phyloP scores from a whole-genome alignment of 768 basidiomycete species.

The Pleurotus djamor region DNA sequence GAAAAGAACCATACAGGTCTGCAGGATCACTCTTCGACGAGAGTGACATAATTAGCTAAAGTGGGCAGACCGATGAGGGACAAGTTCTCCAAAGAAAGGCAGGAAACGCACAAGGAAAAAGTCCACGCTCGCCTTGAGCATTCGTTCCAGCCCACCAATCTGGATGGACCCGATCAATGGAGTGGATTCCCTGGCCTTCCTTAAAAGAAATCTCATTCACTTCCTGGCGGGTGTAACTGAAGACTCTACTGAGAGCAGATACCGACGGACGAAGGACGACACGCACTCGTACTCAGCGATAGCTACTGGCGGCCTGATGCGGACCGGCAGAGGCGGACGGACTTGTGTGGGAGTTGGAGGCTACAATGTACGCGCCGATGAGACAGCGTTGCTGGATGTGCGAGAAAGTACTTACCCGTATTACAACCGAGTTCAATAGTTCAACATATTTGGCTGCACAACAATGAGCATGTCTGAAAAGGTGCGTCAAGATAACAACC shows the following conservation, averaged over 20 bases:
- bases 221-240: neutral
- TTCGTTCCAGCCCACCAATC: constrained; percentile 1
- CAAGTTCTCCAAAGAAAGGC: neutral
- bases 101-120: neutral
- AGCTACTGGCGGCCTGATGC: neutral
- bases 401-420: too few species aligned
- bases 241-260: neutral
- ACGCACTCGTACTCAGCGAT: neutral
- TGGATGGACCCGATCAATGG: neutral
- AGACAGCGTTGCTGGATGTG: too few species aligned
- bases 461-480: neutral
- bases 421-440: too few species aligned
- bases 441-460: too few species aligned
- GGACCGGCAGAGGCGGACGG: neutral
- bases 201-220: neutral
- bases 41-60: neutral
- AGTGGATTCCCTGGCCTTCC: neutral
- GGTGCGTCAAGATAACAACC: neutral
- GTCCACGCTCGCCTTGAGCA: neutral
- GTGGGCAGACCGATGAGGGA: neutral
- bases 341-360: neutral
- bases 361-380: neutral
- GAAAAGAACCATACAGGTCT: neutral
- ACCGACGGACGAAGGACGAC: neutral
- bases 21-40: neutral